Evolutionary conservation across 2,329 filamentous ascomycete genomes (phyloP), one percentile per base, ranked within the genome.

Genomic region (Penicillium sp.): DNA sequence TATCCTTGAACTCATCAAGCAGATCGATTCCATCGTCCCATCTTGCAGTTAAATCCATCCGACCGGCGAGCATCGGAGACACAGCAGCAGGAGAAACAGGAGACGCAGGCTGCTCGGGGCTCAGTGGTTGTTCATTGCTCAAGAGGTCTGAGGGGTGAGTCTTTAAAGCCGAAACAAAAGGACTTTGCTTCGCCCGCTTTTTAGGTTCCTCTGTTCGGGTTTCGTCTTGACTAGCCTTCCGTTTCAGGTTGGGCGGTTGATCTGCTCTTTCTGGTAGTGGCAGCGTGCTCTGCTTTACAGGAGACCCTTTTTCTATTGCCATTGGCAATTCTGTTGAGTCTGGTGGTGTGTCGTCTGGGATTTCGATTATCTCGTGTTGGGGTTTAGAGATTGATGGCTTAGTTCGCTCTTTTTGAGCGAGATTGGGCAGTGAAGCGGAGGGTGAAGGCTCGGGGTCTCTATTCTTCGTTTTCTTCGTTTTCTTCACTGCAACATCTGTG

Each of bases 1-100:
- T 64, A 47, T 75, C 69, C 39, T 71, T 71, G 55, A 75, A 77
- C 56, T 77, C 72, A 50, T 75, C 67, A 50, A 76, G 59, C 34
- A 78, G 46, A 42, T 63, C 61, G 40, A 67, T 67, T 45, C 73
- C 74, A 25, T 77, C 67, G 25, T 72, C 68, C 72, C 73, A 75
- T 41, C 58, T 57, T 16, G 23, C 25, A 27, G 21, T 41, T 4
- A 50, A 29, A 12, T 40, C 23, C 34, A 47, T 38, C 25, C 18
- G 27, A 32, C 46, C n/a, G 38, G 18, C 37, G 18, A n/a, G 16
- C 3, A 50, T 25, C 6, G 45, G 21, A 40, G 34, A 31, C 23
- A 16, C 9, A 4, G 42, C 13, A 34, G 29, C 23, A 15, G 45
- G 29, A 42, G 34, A 34, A 27, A 13, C 7, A 25, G 31, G 15